These are phyloP conservation scores for Theobroma cacao DNA, from an alignment of 345 rosid species.

Conservation along the genomic window DNA sequence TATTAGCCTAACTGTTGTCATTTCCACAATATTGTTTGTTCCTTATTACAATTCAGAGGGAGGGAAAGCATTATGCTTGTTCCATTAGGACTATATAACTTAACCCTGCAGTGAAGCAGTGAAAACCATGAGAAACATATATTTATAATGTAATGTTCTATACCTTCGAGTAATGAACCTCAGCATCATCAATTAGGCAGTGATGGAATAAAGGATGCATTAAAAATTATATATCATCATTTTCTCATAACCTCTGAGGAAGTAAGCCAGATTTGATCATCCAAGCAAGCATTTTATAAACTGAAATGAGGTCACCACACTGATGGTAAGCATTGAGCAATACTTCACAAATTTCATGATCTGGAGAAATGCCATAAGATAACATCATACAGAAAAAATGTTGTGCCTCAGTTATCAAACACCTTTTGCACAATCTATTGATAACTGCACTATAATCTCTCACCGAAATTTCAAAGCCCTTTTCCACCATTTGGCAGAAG, in stretches of 20 bases:
- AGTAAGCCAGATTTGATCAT: constrained; percentile 51
- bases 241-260: constrained; percentile 25
- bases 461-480: constrained; percentile 54
- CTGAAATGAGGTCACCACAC: constrained; percentile 30
- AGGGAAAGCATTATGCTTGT: background rate
- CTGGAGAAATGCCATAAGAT: constrained; percentile 51
- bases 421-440: constrained; percentile 65
- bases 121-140: background rate
- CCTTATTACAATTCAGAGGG: background rate
- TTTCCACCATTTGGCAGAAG: constrained; percentile 54
- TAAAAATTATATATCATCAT: background rate
- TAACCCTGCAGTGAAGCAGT: background rate
- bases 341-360: constrained; percentile 50
- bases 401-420: constrained; percentile 37
- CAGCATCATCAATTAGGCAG: constrained; percentile 6
- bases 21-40: background rate
- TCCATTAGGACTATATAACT: background rate
- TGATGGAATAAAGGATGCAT: too few species aligned
- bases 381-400: constrained; percentile 56
- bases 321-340: constrained; percentile 42
- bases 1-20: background rate
- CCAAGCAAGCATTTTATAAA: constrained; percentile 38
- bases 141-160: background rate
- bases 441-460: constrained; percentile 70
- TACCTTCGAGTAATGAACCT: constrained; percentile 3